Evolutionary conservation across 2,329 filamentous ascomycete species (phyloP).

Genomic region (Rutstroemia sp.): DNA sequence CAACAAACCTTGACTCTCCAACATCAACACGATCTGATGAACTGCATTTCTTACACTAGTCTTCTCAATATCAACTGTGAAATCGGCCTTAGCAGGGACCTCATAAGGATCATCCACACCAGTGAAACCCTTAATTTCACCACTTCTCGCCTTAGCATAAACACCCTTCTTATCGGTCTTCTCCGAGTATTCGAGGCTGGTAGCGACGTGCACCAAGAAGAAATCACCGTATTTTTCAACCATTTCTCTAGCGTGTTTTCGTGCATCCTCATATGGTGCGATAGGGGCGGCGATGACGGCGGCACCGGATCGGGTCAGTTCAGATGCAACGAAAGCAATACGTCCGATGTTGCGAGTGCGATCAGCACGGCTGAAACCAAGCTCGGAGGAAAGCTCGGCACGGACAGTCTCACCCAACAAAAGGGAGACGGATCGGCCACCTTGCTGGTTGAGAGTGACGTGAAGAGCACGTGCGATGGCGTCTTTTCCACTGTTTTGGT

Average conservation of each 20-base stretch:
- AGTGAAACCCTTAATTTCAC: slow-evolving; percentile 97
- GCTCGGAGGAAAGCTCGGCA: slow-evolving; percentile 84
- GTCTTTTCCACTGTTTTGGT: slow-evolving; percentile 95
- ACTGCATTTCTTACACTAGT: slow-evolving; percentile 87
- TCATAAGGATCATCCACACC: slow-evolving; percentile 98
- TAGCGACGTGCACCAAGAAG: slow-evolving; percentile 92
- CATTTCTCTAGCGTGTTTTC: slow-evolving; percentile 71
- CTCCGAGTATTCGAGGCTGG: slow-evolving; percentile 85
- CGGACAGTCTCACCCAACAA: slow-evolving; percentile 94
- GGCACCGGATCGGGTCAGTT: slow-evolving; percentile 86
- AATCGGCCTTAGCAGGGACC: slow-evolving; percentile 68
- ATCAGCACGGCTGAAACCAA: slow-evolving; percentile 90
- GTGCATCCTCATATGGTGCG: slow-evolving; percentile 77
- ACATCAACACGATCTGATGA: slow-evolving; percentile 89
- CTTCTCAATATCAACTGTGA: slow-evolving; percentile 79
- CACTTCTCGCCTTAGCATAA: slow-evolving; percentile 74
- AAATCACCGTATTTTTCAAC: slow-evolving; percentile 86
- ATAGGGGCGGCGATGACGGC: slow-evolving; percentile 96
- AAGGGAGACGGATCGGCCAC: slow-evolving; percentile 87
- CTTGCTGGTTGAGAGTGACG: slow-evolving; percentile 96
- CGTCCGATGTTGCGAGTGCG: slow-evolving; percentile 91
- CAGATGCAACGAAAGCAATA: slow-evolving; percentile 91
- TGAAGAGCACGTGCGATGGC: slow-evolving; percentile 92
- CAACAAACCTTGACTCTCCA: slow-evolving; percentile 83
- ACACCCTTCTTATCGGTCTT: slow-evolving; percentile 91